Conservation (phyloP, 139 green algal species). For the Volvox reticuliferus region DNA sequence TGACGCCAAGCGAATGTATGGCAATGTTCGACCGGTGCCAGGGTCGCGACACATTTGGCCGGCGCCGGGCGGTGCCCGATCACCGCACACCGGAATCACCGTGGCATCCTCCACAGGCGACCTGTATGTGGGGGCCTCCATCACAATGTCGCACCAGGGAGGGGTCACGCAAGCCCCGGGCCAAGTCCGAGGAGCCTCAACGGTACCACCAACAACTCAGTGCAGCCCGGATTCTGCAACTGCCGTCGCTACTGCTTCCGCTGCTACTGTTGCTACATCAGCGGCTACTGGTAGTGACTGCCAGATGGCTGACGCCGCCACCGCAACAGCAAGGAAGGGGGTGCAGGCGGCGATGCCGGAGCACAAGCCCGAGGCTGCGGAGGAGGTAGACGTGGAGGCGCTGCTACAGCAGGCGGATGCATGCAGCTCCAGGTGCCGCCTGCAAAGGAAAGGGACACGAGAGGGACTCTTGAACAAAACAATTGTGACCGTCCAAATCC, state of each 20-base stretch:
- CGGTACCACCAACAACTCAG: too few species aligned
- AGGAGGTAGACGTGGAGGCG: background rate
- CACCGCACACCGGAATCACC: too few species aligned
- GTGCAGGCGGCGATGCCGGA: background rate
- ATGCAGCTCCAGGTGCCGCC: background rate
- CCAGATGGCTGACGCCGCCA: background rate
- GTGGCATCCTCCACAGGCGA: too few species aligned
- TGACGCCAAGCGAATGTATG: constrained; percentile 41
- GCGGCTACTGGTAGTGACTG: background rate
- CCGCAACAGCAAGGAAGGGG: background rate
- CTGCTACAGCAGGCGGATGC: background rate
- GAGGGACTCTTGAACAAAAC: background rate
- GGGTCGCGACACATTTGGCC: background rate
- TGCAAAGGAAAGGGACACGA: background rate
- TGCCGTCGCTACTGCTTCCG: background rate
- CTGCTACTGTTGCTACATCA: background rate
- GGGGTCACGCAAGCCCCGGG: too few species aligned
- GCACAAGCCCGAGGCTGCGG: background rate
- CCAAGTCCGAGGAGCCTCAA: too few species aligned
- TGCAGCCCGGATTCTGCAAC: background rate
- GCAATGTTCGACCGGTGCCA: background rate
- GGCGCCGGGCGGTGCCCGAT: too few species aligned
- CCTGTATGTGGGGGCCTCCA: too few species aligned
- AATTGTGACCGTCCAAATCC: too few species aligned
- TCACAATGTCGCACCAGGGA: too few species aligned